phyloP scores from a whole-genome alignment of 257 asterid species.

The Scutellaria galericulata region DNA sequence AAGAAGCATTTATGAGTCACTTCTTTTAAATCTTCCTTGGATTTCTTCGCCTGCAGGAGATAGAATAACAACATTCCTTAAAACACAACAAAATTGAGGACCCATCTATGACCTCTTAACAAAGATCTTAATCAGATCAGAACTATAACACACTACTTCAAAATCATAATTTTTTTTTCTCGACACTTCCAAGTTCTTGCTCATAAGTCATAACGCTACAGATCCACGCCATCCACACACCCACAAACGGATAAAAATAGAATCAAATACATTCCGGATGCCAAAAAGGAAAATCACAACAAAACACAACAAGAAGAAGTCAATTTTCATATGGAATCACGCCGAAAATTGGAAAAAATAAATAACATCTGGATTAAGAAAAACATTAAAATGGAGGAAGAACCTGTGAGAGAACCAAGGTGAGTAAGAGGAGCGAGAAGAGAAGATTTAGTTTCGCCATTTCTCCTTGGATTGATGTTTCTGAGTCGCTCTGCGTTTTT shows the following conservation, averaged over 20 bases:
- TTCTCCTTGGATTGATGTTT: conserved; percentile 24
- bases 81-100: too few species aligned
- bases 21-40: conserved; percentile 68
- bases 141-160: too few species aligned
- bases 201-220: too few species aligned
- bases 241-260: too few species aligned
- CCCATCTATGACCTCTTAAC: too few species aligned
- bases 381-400: neutral
- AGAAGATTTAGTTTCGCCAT: conserved; percentile 47
- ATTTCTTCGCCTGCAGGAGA: conserved; percentile 73
- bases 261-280: neutral
- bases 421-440: conserved; percentile 50
- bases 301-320: neutral
- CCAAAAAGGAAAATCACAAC: conserved; percentile 2
- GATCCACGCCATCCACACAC: too few species aligned
- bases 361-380: neutral
- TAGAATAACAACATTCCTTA: neutral
- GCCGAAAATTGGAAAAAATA: neutral
- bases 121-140: too few species aligned
- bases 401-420: conserved; percentile 55
- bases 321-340: neutral
- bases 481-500: too few species aligned
- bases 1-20: conserved; percentile 80
- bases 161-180: too few species aligned
- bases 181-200: too few species aligned